Percentiles rank a stretch among this genome's conserved stretches.
Conservation (phyloP, 179 eudicot species). For the Vitellaria paradoxa region DNA sequence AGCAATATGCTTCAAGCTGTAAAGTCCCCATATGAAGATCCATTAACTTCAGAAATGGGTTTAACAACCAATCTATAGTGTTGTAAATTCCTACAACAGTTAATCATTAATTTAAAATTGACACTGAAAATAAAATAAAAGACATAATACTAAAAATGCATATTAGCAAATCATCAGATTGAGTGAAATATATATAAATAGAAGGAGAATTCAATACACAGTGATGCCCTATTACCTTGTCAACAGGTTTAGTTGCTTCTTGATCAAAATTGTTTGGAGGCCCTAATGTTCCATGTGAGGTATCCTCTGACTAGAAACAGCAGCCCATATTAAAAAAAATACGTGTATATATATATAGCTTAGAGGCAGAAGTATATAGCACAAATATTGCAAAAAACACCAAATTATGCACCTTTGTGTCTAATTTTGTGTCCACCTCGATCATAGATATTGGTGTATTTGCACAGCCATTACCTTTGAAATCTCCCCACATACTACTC, state of each 20-base stretch:
- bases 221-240: slow-evolving; percentile 49
- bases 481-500: slow-evolving; percentile 77
- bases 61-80: neutral
- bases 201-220: neutral
- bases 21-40: neutral
- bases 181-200: slow-evolving; percentile 10
- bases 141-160: neutral
- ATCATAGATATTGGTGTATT: slow-evolving; percentile 54
- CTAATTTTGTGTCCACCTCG: slow-evolving; percentile 31
- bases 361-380: no score
- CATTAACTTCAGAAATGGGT: neutral
- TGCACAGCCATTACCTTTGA: slow-evolving; percentile 54
- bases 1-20: neutral
- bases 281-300: slow-evolving; percentile 61
- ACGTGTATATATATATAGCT: slow-evolving; percentile 35
- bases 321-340: neutral
- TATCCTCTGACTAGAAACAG: slow-evolving; percentile 58
- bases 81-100: neutral
- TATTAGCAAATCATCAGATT: slow-evolving; percentile 1
- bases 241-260: slow-evolving; percentile 59
- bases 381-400: no score
- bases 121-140: neutral
- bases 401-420: no score
- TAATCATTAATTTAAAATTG: neutral
- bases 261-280: slow-evolving; percentile 62